A percentile compares a stretch with the other conserved stretches of the same genome.
Conservation (phyloP, 2,329 filamentous ascomycete genomes). For the Trichoderma aggressivum region DNA sequence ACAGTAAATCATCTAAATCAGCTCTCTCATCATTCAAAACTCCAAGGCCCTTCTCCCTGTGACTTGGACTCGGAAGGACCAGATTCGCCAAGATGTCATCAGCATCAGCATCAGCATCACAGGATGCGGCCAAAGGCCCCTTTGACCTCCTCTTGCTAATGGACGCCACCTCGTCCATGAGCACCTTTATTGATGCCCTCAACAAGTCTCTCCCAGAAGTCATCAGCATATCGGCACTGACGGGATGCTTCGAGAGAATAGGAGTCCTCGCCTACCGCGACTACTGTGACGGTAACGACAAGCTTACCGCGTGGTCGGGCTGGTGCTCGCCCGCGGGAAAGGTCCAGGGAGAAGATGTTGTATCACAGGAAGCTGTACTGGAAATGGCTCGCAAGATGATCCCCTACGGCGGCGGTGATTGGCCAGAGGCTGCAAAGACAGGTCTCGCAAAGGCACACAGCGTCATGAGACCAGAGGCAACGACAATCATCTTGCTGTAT, state of each 20-base stretch:
- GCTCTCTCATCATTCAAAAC: background rate
- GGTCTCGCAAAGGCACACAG: conserved; percentile 45
- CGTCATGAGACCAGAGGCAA: conserved; percentile 46
- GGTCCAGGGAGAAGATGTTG: conserved; percentile 19
- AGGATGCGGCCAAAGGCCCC: conserved; percentile 17
- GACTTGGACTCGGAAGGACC: background rate
- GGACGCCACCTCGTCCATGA: conserved; percentile 47
- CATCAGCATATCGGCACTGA: conserved; percentile 47
- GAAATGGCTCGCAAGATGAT: conserved; percentile 34
- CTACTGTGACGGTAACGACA: conserved; percentile 32
- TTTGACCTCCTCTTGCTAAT: conserved; percentile 47
- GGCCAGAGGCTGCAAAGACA: conserved; percentile 48
- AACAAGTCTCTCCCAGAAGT: conserved; percentile 48
- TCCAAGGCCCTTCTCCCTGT: background rate
- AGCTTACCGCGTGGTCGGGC: conserved; percentile 46
- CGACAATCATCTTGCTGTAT: conserved; percentile 48
- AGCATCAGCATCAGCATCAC: conserved; percentile 17
- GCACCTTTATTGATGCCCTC: conserved; percentile 41
- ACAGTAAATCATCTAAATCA: background rate
- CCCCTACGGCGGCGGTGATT: conserved; percentile 38
- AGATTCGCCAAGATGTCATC: conserved; percentile 20
- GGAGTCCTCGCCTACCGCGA: conserved; percentile 51
- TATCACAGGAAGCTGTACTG: conserved; percentile 35
- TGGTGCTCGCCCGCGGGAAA: conserved; percentile 37
- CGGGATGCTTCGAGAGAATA: conserved; percentile 47